Conservation (phyloP, 805 yeast genomes). For the Lipomyces sp. region DNA sequence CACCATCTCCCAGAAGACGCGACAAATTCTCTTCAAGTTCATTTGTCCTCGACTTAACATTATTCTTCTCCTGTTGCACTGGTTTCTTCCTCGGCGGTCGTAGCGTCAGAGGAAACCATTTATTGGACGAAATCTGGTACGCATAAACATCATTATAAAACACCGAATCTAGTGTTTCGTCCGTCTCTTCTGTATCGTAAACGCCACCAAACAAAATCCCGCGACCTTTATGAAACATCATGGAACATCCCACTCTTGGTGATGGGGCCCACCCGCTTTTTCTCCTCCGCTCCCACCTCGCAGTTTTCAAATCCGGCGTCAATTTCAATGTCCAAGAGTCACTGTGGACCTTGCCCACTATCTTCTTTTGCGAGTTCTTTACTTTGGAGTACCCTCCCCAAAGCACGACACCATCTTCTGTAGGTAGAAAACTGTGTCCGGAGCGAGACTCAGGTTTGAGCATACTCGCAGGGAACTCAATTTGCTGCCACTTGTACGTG, state of each 20-base stretch:
- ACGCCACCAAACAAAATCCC: slow-evolving; percentile 96
- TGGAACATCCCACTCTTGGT: slow-evolving; percentile 92
- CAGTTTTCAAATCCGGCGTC: slow-evolving; percentile 76
- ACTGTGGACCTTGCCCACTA: slow-evolving; percentile 84
- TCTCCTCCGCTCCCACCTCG: slow-evolving; percentile 87
- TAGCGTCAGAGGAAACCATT: slow-evolving; percentile 80
- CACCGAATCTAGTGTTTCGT: slow-evolving; percentile 82
- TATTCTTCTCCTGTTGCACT: slow-evolving; percentile 50
- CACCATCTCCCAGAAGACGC: slow-evolving; percentile 43
- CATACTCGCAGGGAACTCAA: slow-evolving; percentile 82
- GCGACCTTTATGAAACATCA: slow-evolving; percentile 87
- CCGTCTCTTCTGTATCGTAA: slow-evolving; percentile 92
- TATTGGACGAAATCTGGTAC: slow-evolving; percentile 80
- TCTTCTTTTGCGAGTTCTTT: slow-evolving; percentile 80
- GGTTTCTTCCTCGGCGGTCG: slow-evolving; percentile 60
- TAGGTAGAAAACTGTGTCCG: slow-evolving; percentile 86
- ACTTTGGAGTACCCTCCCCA: slow-evolving; percentile 96
- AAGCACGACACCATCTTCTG: slow-evolving; percentile 76
- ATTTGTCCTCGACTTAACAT: slow-evolving; percentile 69
- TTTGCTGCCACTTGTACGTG: slow-evolving; percentile 87
- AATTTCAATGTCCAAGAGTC: slow-evolving; percentile 89
- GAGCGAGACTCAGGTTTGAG: slow-evolving; percentile 88
- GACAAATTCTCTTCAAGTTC: slow-evolving; percentile 75
- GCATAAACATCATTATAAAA: slow-evolving; percentile 82
- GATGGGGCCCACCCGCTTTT: slow-evolving; percentile 90